Base-by-base conservation (phyloP, 1,139 yeast genomes). In the Candida labiduridarum region DNA sequence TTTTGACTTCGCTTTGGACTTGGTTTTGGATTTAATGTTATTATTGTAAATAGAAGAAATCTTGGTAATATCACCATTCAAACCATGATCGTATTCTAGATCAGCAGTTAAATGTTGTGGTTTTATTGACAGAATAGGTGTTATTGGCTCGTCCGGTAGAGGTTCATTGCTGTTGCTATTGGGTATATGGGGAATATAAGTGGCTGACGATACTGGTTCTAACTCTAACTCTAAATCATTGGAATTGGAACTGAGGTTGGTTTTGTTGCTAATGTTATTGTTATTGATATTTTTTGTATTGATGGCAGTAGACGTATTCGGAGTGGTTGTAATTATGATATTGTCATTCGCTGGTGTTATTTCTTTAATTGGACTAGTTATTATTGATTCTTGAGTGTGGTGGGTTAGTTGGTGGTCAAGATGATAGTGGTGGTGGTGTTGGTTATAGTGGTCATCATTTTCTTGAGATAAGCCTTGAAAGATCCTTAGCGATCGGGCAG, bases 81-180 rank as follows among this genome's bases (percentile, higher is more conserved):
- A 46, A 15, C 60, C 59, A 50, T 66, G 74, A 54, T 72, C 77
- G 48, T 65, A 72, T 56, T 72, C 78, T 43, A 72, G 52, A 53
- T 72, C 69, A 10, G 77, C 76, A 9, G 69, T 69, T 36, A 72
- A 60, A 56, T 71, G 75, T 56, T 71, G 76, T 8, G 55, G 53
- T 22, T 44, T 44, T 8, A 40, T 27, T 3, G 52, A 43, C 29
- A 44, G 41, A 4, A 38, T 41, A 15, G 57, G 56, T 4, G 50
- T 44, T 19, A 46, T 42, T 15, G 54, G 55, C 25, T 47, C 49
- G 14, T 47, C 46, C 12, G 34, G 43, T 40, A 40, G 43, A 10
- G 33, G 14, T 27, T 40, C 43, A 4, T 45, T 47, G 4, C 60
- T 62, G 29, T 7, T 25, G 29, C 43, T 47, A 4, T 60, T 62